Evolutionary conservation across 768 basidiomycete genomes (phyloP), one percentile per base, ranked within the genome.

Genomic region (Mycena galopus): DNA sequence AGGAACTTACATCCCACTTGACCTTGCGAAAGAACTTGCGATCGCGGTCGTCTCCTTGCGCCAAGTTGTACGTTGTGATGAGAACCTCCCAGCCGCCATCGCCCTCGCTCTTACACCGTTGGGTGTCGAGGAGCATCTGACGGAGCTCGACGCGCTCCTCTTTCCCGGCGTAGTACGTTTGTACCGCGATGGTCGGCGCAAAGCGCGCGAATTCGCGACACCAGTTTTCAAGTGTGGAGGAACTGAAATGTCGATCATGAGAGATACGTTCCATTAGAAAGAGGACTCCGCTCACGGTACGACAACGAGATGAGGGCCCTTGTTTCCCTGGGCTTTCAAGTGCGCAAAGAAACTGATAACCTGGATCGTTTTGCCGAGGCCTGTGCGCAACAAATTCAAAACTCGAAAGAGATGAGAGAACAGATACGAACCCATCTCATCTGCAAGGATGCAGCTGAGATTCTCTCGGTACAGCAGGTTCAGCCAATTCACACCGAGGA

Each of bases 191-290:
- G 8, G 88, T 87, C 7, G 96, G 96, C 3, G 94, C 94, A 78
- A 99, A 99, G 37, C 92, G 91, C 29, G 91, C 89, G 78, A 99
- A 99, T 82, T 99, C 98, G 75, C 98, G 90, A 81, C 96, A 94
- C 98, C 98, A 99, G 78, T 99, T 99, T 81, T 99, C 98, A 29
- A 99, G 85, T 0, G 97, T 98, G 4, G 97, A 99, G 4, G 97
- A 96, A 33, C 96, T 97, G 73, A 12, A 47, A 16, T 16, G 63
- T 51, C 29, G 56, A 21, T 53, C 61, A 69, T 59, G 69, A 59
- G 65, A 71, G 68, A 64, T 37, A 51, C 50, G 27, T 27, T 30
- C 12, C 23, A 21, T 30, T 53, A 23, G 53, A 3, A 25, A 55
- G 47, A 33, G 29, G 29, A 32, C 14, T 47, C 58, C 37, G 90